A percentile compares a stretch with the other conserved stretches of the same genome.
Evolutionary conservation across 2,329 filamentous ascomycete species (phyloP).

Genomic region (Colletotrichum sp.): DNA sequence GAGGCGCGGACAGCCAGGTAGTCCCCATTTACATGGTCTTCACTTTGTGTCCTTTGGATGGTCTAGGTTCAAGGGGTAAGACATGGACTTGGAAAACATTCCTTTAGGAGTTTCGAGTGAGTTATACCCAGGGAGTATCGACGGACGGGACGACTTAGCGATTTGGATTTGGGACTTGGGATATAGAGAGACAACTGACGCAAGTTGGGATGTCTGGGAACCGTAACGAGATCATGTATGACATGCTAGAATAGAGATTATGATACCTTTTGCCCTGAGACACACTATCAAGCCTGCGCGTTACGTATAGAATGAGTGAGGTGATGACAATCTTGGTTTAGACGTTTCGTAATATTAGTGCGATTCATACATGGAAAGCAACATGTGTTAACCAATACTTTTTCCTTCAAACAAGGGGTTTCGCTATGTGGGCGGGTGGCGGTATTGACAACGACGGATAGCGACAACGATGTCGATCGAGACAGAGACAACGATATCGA

Average conservation of each 20-base stretch:
- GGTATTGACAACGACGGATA: too few species aligned
- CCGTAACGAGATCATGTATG: background rate
- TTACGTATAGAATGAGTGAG: too few species aligned
- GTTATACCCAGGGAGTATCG: background rate
- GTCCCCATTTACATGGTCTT: background rate
- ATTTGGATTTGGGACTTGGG: background rate
- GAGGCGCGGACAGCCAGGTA: background rate
- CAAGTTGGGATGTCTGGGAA: background rate
- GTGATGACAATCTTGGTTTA: too few species aligned
- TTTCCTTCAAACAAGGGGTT: too few species aligned
- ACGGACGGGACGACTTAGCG: background rate
- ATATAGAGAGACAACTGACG: background rate
- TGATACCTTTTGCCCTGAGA: background rate
- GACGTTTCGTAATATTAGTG: too few species aligned
- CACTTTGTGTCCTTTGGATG: background rate
- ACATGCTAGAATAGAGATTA: background rate
- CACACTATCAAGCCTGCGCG: fast-evolving
- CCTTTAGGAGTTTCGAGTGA: background rate
- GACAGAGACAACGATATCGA: too few species aligned
- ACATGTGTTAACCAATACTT: too few species aligned
- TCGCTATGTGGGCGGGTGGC: too few species aligned
- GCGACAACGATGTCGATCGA: too few species aligned
- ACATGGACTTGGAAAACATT: background rate
- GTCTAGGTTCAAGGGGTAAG: background rate
- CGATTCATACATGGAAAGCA: too few species aligned